These are phyloP conservation scores for Coprinopsis marcescibilis DNA, from an alignment of 768 basidiomycete species.

Conservation along the genomic window DNA sequence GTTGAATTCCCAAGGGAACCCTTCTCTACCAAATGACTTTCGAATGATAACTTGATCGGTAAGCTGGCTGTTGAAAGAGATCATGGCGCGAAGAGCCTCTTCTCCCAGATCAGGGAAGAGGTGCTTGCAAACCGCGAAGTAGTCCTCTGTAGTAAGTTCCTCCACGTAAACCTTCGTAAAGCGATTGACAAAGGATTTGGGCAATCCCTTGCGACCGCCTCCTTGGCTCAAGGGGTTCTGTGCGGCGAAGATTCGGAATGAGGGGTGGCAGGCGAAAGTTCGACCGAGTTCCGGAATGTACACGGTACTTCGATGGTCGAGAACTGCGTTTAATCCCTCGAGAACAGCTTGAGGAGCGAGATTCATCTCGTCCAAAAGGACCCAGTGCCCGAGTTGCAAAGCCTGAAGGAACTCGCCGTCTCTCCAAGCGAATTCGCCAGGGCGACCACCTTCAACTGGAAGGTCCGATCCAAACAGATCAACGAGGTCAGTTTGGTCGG, in stretches of 20 bases:
- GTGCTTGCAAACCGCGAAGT: conserved; percentile 70
- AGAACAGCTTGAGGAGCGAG: conserved; percentile 94
- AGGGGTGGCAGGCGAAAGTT: conserved; percentile 81
- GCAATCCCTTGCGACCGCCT: conserved; percentile 94
- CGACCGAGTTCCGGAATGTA: conserved; percentile 93
- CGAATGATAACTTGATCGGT: conserved; percentile 60
- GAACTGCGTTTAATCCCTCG: conserved; percentile 92
- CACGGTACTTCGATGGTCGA: conserved; percentile 93
- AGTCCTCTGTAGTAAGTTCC: conserved; percentile 72
- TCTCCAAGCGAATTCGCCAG: conserved; percentile 96
- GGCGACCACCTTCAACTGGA: conserved; percentile 84
- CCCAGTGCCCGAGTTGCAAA: conserved; percentile 95
- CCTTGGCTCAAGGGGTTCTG: conserved; percentile 97
- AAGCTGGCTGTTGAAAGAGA: conserved; percentile 70
- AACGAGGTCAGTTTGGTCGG: conserved; percentile 95
- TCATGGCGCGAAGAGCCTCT: conserved; percentile 63
- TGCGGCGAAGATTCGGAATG: conserved; percentile 96
- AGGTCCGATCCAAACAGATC: conserved; percentile 96
- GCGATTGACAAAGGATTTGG: conserved; percentile 94
- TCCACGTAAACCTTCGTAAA: conserved; percentile 97
- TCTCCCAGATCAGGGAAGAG: conserved; percentile 60
- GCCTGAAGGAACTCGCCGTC: conserved; percentile 94
- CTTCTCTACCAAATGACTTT: conserved; percentile 67
- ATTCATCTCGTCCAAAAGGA: conserved; percentile 98
- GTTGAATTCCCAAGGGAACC: conserved; percentile 97